Evolutionary conservation across 2,329 filamentous ascomycete genomes (phyloP), one percentile per base, ranked within the genome.

Genomic region (Thielaviopsis populi): DNA sequence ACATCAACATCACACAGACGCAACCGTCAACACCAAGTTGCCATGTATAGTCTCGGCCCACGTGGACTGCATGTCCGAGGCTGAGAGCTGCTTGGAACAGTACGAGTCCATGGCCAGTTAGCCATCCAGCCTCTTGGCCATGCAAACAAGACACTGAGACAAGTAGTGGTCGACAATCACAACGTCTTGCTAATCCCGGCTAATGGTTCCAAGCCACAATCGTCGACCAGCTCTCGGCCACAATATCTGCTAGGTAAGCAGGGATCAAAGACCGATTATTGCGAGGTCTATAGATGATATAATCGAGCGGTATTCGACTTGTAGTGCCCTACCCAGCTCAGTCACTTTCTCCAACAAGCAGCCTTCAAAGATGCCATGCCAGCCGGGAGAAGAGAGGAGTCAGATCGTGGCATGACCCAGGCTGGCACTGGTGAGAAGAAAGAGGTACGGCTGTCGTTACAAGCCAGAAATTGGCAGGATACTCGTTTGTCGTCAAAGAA

Each of bases 401-500:
- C 2, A 33, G 40, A 24, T 59, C n/a, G 41, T 48, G 54, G 54
- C 37, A 62, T 62, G 22, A 4, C 53, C 53, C 63, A 62, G 63
- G 40, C 63, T 65, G 50, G 59, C 53, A 50, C 59, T 62, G 59
- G 63, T n/a, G 24, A 61, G 22, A 61, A 13, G 13, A 63, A n/a
- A 60, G 42, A 19, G 17, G 40, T 17, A 61, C 27, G 54, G 11
- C 40, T 56, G 53, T 33, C 53, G 53, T 37, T 56, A 33, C 27
- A 33, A 4, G 53, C n/a, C 53, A 13, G 53, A 37, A 17, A 56
- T 37, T 11, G 53, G 53, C 24, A 15, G 19, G 27, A 17, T 56
- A 37, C 33, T 24, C 15, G 17, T 19, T 50, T 53, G 50, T 59
- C 50, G 42, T 50, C n/a, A 41, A 60, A 22, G 30, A 37, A 30